Evolutionary conservation across 768 basidiomycete species (phyloP), one percentile per base, ranked within the genome.

Genomic region (Lentinus brumalis): DNA sequence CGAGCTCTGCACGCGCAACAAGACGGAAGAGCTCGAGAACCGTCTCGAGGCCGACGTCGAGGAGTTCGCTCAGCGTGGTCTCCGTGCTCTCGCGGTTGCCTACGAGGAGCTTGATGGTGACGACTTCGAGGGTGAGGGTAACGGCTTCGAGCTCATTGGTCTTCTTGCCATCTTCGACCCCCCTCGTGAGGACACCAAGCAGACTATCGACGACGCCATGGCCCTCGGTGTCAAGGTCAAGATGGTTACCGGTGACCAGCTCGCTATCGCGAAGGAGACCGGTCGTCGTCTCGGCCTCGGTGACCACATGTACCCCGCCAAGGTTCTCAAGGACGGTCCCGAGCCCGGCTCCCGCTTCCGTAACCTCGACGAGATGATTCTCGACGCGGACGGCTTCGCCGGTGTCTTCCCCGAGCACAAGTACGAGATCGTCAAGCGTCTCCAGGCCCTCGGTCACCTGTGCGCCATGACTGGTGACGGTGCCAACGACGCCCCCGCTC

Each of bases 181-280:
- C 62, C 96, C 96, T 65, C 94, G 96, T 77, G 91, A 91, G 1
- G 96, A 98, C 73, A 98, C 96, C 76, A 97, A 98, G 81, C 92
- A 97, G 79, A 98, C 96, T 18, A 98, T 98, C 72, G 96, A 98
- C 71, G 95, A 98, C 75, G 96, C 96, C 55, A 81, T 94, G 59
- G 88, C 89, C 59, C 93, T 98, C 73, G 96, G 96, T 76, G 95
- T 98, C 69, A 91, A 89, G 74, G 96, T 98, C 75, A 98, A 98
- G 89, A 98, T 98, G 96, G 96, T 98, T 62, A 98, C 96, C n/a
- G 96, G 96, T 82, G 96, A 98, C 75, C 96, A 98, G 81, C 93
- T 98, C 73, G 96, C 96, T 66, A 98, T 98, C 69, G 96, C 96
- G 40, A 98, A 98, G 85, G 96, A 98, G 77, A 98, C 96, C 63